Evolutionary conservation across 805 yeast genomes (phyloP), one percentile per base, ranked within the genome.

Genomic region (Kluyveromyces nonfermentans): DNA sequence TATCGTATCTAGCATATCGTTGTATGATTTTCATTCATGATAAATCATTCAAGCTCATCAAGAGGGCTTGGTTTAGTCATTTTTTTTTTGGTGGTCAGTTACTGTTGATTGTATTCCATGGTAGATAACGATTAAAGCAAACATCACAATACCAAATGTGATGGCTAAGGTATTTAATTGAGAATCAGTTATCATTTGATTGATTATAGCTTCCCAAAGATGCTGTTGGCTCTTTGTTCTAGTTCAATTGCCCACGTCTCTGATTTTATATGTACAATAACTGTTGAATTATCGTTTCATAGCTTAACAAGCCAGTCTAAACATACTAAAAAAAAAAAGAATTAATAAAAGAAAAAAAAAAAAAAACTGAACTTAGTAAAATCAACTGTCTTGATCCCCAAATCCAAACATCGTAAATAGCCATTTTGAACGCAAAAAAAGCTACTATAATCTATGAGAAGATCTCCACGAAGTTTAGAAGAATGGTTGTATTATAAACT

Each of bases 101-200:
- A 34, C 35, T n/a, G 30, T 19, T 28, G 34, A 12, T 33, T 15
- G 34, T 3, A 20, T 70, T 30, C 80, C 73, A 50, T 87, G 93
- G 65, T 82, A 89, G 3, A 82, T 68, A 37, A 85, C 65, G 33
- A 88, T 83, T 52, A 89, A 70, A 2, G 78, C 72, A 62, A 87
- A 73, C 49, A 93, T 78, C 5, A 77, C 59, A 44, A 87, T 62
- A 5, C 96, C 97, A 52, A 84, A 81, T 10, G 77, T 63, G 37
- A 85, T 72, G 41, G 85, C 94, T 37, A 86, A 67, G 40, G 75
- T 66, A 62, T 88, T 78, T 60, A 89, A 74, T 63, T 87, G 93
- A 44, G 70, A 70, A 71, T 89, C 97, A 14, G 85, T 71, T 56
- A 89, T 88, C 96, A 89, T 89, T 39, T 40, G 50, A 7, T 40